These are phyloP conservation scores for Boletus huronensis DNA, from an alignment of 768 basidiomycete species.

Conservation along the genomic window DNA sequence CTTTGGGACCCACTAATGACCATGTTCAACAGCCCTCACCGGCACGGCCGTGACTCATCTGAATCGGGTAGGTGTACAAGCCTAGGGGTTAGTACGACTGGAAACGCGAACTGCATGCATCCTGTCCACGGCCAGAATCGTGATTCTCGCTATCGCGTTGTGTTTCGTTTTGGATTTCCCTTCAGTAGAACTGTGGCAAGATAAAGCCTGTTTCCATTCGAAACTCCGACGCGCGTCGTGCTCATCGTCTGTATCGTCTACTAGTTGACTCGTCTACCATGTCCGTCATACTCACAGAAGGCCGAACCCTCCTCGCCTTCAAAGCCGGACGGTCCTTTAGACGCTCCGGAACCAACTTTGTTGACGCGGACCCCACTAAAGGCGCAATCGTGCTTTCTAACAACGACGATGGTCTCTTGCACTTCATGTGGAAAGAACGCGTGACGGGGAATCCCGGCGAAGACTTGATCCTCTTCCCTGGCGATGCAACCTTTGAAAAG, in stretches of 20 bases:
- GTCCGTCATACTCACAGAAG: constrained; percentile 28
- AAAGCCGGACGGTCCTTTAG: constrained; percentile 76
- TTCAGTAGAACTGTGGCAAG: too few species aligned
- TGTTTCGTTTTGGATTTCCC: too few species aligned
- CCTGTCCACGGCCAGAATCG: too few species aligned
- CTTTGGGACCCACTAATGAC: too few species aligned
- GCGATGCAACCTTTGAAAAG: constrained; percentile 78
- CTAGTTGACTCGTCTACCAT: constrained; percentile 2
- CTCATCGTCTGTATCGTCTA: not conserved
- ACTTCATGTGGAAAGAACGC: constrained; percentile 79
- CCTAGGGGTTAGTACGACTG: too few species aligned
- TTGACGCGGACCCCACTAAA: constrained; percentile 66
- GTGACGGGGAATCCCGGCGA: constrained; percentile 58
- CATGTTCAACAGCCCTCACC: too few species aligned
- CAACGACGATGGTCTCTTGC: constrained; percentile 73
- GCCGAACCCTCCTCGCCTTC: constrained; percentile 41
- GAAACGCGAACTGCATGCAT: too few species aligned
- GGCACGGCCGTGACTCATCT: too few species aligned
- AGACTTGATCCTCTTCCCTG: constrained; percentile 85
- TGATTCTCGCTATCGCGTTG: too few species aligned
- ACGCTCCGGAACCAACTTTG: constrained; percentile 59
- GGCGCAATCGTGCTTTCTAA: constrained; percentile 68
- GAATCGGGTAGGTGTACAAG: too few species aligned
- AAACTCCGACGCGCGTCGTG: constrained; percentile 22
- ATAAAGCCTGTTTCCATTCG: not conserved